Percentiles rank a stretch among this genome's conserved stretches.
These are phyloP conservation scores for Solanum virginianum DNA, from an alignment of 257 asterid genomes.

Conservation along the genomic window DNA sequence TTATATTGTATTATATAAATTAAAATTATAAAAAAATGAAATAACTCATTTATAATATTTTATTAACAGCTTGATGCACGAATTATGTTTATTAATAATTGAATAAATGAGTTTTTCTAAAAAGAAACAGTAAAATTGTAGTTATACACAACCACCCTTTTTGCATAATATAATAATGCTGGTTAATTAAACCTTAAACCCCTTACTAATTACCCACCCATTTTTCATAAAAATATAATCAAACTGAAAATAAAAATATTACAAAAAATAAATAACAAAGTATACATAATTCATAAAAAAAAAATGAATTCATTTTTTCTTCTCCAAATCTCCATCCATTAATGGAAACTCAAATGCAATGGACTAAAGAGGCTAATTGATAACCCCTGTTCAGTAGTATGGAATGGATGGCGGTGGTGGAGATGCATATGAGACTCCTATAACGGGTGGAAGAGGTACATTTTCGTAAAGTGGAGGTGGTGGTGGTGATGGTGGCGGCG, in stretches of 20 bases:
- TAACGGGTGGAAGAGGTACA: slow-evolving; percentile 23
- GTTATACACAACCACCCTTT: not conserved
- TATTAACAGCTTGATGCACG: not conserved
- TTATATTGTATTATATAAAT: not conserved
- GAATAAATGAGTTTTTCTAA: not conserved
- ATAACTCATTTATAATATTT: not conserved
- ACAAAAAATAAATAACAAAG: not conserved
- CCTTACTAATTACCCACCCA: not conserved
- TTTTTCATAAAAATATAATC: not conserved
- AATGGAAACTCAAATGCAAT: not conserved
- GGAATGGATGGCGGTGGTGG: slow-evolving; percentile 39
- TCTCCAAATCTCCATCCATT: not conserved
- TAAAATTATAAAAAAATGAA: not conserved
- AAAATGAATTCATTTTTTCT: not conserved
- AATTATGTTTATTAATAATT: not conserved
- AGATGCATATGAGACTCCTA: slow-evolving; percentile 20
- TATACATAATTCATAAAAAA: not conserved
- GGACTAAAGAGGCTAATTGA: not conserved
- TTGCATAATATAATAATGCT: not conserved
- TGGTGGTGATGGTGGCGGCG: slow-evolving; percentile 18
- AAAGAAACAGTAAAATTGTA: not conserved
- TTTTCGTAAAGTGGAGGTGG: slow-evolving; percentile 19
- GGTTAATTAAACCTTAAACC: not conserved
- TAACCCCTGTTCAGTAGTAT: slow-evolving; percentile 10
- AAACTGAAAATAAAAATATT: not conserved